Evolutionary conservation across 208 protist species (phyloP), one percentile per base, ranked within the genome.

Genomic region (Naegleria fowleri): DNA sequence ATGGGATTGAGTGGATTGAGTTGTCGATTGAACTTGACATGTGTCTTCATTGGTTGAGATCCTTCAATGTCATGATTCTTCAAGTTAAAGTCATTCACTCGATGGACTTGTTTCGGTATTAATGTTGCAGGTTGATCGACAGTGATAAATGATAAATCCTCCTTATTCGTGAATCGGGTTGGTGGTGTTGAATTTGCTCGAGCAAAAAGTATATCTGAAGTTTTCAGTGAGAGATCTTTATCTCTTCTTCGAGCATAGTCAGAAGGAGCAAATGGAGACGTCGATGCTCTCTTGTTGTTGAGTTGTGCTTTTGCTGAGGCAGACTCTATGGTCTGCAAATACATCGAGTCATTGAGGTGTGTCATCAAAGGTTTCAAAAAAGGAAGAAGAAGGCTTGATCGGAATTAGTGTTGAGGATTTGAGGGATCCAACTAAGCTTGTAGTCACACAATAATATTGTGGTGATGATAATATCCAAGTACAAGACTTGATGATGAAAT

Each of bases 1-100:
- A 40, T 25, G 40, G 83, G 83, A 87, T 87, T 87, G 1, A 87
- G 43, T 29, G 83, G 83, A 87, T 87, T 51, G 15, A 87, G 11
- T 51, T 51, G 39, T 51, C 83, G 7, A 52, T 41, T 87, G 29
- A 25, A 40, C 11, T 19, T 87, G 11, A 87, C 33, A 40, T 51
- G 29, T 15, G 40, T 87, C 9, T 33, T 33, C 6, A 51, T n/a
- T 29, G 83, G 83, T 87, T 29, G 29, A n/a, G 39, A 51, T 25
- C 40, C 16, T 38, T 87, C 83, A 36, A 87, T 87, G 43, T 87
- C 83, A 36, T 87, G 38, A 87, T 87, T 87, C 11, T 15, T 0
- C 9, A 87, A 51, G 33, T 52, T 52, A 16, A 22, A 40, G 9
- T 41, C 38, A 51, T 87, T 87, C 33, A 9, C 3, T 87, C 43